Base-by-base conservation (phyloP, 805 yeast species). In the Saccharomycopsis oosterbeekiorum region DNA sequence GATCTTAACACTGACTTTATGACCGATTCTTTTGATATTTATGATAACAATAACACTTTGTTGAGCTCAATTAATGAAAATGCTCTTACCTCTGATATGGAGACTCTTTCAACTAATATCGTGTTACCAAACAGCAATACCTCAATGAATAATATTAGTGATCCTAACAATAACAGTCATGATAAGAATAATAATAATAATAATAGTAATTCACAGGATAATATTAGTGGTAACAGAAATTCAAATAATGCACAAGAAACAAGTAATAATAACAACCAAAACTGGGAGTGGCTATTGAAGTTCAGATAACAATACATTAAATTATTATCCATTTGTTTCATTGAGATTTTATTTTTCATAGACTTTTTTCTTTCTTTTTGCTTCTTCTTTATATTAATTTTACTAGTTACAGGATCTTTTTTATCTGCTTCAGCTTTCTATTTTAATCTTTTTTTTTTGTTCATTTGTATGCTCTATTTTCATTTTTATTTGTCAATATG, bases 221-320 rank as follows among this genome's bases (percentile, higher is more conserved):
- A 34, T 29, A 14, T 14, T 47, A n/a, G 11, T 11, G 34, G 4
- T 21, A 34, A n/a, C 11, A 41, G 19, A 6, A 55, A 39, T 59
- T 14, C 26, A 15, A 42, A 55, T 39, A 21, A 39, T 55, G 17
- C 34, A 19, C 39, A 21, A 24, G 59, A 59, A 24, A 11, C 41
- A 24, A 19, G 21, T 17, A 40, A 37, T 56, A 63, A 63, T 41
- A 42, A 47, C 14, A 63, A 60, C 19, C 61, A 63, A 37, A 60
- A 61, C 43, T 62, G 65, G 65, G 63, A 62, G 36, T 62, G 65
- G 65, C 41, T 62, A n/a, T 34, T 60, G 24, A 62, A 62, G 50
- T 62, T 62, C 47, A 59, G 59, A 47, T 62, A 24, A 56, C 6
- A 29, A 14, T 55, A 29, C 19, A 17, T 43, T 15, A 4, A 34